phyloP scores from a whole-genome alignment of 129 eudicot species.

The Centella asiatica region DNA sequence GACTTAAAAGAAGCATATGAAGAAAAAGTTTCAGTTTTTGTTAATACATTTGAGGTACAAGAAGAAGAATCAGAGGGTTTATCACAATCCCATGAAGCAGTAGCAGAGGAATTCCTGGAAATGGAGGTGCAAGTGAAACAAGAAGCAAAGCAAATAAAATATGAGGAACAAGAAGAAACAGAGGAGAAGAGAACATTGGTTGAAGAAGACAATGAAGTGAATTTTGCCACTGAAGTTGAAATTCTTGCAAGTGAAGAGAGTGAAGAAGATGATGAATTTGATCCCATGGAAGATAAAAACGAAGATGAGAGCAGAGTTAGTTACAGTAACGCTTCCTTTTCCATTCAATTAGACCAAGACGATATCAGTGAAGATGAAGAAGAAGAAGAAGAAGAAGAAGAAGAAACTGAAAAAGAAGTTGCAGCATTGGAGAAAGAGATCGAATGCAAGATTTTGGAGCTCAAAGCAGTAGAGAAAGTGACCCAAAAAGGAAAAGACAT shows the following conservation, averaged over 20 bases:
- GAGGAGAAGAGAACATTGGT: conserved; percentile 4
- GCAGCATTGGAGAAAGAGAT: conserved; percentile 7
- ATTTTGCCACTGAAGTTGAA: conserved; percentile 17
- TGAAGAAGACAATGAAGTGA: conserved; percentile 24
- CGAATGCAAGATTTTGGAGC: conserved; percentile 17
- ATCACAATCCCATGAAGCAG: background rate
- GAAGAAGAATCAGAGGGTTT: background rate
- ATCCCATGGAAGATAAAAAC: conserved; percentile 16
- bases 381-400: conserved; percentile 4
- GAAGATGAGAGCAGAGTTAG: conserved; percentile 18
- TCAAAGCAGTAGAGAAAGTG: conserved; percentile 12
- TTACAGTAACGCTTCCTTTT: conserved; percentile 8
- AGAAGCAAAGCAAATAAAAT: conserved; percentile 16
- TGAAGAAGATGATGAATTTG: conserved; percentile 17
- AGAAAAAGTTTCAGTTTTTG: conserved; percentile 10
- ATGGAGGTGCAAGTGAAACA: conserved; percentile 7
- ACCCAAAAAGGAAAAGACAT: conserved; percentile 11
- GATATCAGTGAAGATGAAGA: conserved; percentile 18
- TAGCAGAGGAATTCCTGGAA: conserved; percentile 9
- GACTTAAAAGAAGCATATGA: conserved; percentile 4
- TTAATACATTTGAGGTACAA: conserved; percentile 18
- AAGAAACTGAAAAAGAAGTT: conserved; percentile 14
- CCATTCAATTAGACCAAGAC: conserved; percentile 14
- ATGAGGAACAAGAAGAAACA: conserved; percentile 17
- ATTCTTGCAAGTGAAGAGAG: conserved; percentile 29